Base-by-base conservation (phyloP, 257 asterid genomes). In the Thymus quinquecostatus region DNA sequence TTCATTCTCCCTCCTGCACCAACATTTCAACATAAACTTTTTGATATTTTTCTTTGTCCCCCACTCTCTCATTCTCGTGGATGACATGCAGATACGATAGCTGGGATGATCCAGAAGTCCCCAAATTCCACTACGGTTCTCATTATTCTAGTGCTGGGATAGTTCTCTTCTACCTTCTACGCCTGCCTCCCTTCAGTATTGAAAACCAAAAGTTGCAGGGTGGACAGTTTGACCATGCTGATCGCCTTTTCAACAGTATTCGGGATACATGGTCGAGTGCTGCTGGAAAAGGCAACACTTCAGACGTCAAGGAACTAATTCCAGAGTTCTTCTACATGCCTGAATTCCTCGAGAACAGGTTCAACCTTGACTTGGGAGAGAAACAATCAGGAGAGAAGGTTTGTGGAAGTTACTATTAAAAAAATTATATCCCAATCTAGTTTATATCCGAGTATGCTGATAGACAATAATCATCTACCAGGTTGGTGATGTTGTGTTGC, bases 41-140 rank as follows among this genome's bases (percentile, higher is more conserved):
- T 7, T 38, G 41, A 5, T 38, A 36, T 5, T 21, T 21, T 21
- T 36, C 40, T 33, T 33, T 34, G 4, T 36, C 41, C 1, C 66
- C 66, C 21, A 21, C 69, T 69, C 57, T 11, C 53, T 33, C 30
- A 33, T 28, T 38, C 41, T 2, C 40, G 68, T 21, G 21, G 21
- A 21, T 21, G 68, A 69, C 57, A 41, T 36, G 59, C 84, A 95
- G 99, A 81, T 88, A 86, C 68, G 99, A 95, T 75, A 95, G 98
- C 90, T 95, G 99, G 99, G 99, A 95, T 89, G 99, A 95, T 83
- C 99, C 99, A 45, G 99, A 95, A 70, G 94, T 92, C 81, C 99
- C 99, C 70, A 95, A 95, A 70, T 95, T 95, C 79, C 99, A 95
- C 81, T 95, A 95, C 70, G 98, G 99, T 78, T 95, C 99, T 79